phyloP scores from a whole-genome alignment of 2,329 filamentous ascomycete genomes.

The Hirsutella thompsonii region DNA sequence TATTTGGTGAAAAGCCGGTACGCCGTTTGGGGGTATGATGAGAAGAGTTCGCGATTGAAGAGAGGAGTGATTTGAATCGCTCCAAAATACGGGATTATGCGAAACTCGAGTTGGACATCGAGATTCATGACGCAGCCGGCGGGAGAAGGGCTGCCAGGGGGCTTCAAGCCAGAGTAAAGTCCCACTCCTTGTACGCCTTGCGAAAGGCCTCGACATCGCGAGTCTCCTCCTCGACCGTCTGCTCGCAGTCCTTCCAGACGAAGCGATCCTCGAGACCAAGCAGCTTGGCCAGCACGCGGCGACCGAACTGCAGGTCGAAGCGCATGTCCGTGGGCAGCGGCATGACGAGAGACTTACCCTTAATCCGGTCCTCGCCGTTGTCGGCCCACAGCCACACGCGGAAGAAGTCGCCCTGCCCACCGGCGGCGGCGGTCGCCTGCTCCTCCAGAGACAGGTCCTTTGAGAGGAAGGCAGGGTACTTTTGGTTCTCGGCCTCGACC shows the following conservation, averaged over 20 bases:
- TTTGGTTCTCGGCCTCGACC: conserved; percentile 68
- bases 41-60: no score
- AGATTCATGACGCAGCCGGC: not conserved
- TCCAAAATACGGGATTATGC: no score
- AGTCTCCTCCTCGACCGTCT: conserved; percentile 66
- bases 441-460: conserved; percentile 36
- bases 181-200: conserved; percentile 69
- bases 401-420: conserved; percentile 59
- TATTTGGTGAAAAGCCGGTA: no score
- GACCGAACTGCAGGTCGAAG: conserved; percentile 85
- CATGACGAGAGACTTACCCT: conserved; percentile 58
- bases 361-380: conserved; percentile 37
- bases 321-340: conserved; percentile 56
- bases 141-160: not conserved
- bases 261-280: conserved; percentile 66
- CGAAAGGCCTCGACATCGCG: conserved; percentile 70
- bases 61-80: no score
- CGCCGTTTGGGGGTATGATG: no score
- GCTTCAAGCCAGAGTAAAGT: conserved; percentile 49
- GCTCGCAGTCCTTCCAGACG: conserved; percentile 74
- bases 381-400: conserved; percentile 68
- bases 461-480: conserved; percentile 37
- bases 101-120: not conserved
- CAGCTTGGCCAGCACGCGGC: conserved; percentile 79
- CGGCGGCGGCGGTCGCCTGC: no score